These are phyloP conservation scores for Exophiala viscosa DNA, from an alignment of 2,329 filamentous ascomycete species.

Conservation along the genomic window DNA sequence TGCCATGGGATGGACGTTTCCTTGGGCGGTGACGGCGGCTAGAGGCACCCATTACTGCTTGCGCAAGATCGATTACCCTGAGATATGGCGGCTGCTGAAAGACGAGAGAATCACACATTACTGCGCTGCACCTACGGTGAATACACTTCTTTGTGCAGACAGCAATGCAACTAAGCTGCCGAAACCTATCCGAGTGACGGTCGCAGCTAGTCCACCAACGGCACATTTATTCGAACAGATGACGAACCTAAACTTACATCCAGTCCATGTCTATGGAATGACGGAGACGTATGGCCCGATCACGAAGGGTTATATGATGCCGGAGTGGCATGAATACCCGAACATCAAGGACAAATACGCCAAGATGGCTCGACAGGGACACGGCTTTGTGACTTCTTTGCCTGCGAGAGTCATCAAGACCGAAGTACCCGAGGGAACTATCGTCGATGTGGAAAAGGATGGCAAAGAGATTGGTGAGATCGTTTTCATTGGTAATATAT, in stretches of 20 bases:
- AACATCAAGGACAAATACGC: slow-evolving; percentile 69
- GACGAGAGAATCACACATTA: slow-evolving; percentile 89
- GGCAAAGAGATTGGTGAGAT: slow-evolving; percentile 79
- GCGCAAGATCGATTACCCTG: slow-evolving; percentile 87
- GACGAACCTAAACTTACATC: slow-evolving; percentile 78
- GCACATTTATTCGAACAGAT: slow-evolving; percentile 91
- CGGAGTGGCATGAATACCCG: slow-evolving; percentile 73
- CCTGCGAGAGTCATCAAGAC: slow-evolving; percentile 79
- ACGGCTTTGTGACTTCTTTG: slow-evolving; percentile 80
- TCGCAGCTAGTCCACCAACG: slow-evolving; percentile 86
- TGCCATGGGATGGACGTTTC: slow-evolving; percentile 73
- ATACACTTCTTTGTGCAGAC: slow-evolving; percentile 82
- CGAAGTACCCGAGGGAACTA: slow-evolving; percentile 57
- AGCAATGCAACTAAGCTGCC: slow-evolving; percentile 68
- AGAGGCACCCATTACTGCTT: slow-evolving; percentile 93
- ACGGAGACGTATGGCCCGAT: slow-evolving; percentile 92
- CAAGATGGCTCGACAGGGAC: slow-evolving; percentile 89
- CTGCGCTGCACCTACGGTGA: slow-evolving; percentile 93
- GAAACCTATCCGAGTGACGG: slow-evolving; percentile 75
- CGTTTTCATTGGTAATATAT: slow-evolving; percentile 87
- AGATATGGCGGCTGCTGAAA: slow-evolving; percentile 87
- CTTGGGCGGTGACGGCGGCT: slow-evolving; percentile 88
- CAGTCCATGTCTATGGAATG: slow-evolving; percentile 88
- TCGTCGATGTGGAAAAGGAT: slow-evolving; percentile 65
- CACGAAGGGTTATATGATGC: slow-evolving; percentile 86